A percentile compares a stretch with the other conserved stretches of the same genome.
Evolutionary conservation across 2,329 filamentous ascomycete genomes (phyloP).

Genomic region (Colletotrichum spaethianum): DNA sequence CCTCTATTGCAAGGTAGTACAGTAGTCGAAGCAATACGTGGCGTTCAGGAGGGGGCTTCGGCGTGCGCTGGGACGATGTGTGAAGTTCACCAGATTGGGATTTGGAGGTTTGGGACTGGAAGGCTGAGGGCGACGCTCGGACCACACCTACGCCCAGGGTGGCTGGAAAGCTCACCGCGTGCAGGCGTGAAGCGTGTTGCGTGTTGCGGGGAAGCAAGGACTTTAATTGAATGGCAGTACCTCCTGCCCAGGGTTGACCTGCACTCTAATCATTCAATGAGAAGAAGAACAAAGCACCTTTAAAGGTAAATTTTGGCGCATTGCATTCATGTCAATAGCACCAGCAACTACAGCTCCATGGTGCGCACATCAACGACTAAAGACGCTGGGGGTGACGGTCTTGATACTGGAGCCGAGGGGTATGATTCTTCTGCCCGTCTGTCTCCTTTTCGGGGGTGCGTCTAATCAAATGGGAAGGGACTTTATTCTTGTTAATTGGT

Average conservation of each 20-base stretch:
- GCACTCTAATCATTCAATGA: not conserved
- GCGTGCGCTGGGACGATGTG: slow-evolving; percentile 9
- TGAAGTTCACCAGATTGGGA: slow-evolving; percentile 40
- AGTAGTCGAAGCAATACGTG: slow-evolving; percentile 22
- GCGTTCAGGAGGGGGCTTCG: slow-evolving; percentile 11
- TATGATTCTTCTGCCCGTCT: slow-evolving; percentile 33
- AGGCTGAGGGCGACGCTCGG: slow-evolving; percentile 40
- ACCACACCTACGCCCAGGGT: slow-evolving; percentile 30
- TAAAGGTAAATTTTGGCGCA: not conserved
- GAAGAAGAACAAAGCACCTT: not conserved
- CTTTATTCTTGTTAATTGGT: slow-evolving; percentile 33
- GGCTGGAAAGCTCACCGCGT: slow-evolving; percentile 37
- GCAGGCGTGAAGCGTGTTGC: slow-evolving; percentile 22
- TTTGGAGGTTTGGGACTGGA: slow-evolving; percentile 41
- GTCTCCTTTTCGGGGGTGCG: slow-evolving; percentile 6
- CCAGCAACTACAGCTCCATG: not conserved
- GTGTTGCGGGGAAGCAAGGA: slow-evolving; percentile 42
- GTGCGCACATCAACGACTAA: not conserved
- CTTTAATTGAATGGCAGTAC: slow-evolving; percentile 35
- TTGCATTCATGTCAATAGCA: not conserved
- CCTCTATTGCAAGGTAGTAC: not conserved
- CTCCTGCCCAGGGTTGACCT: not conserved
- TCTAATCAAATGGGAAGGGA: slow-evolving; percentile 35
- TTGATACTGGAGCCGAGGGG: not conserved
- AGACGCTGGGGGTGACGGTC: not conserved